Evolutionary conservation across 441 rosid species (phyloP).

Genomic region (Gossypium gossypioides): DNA sequence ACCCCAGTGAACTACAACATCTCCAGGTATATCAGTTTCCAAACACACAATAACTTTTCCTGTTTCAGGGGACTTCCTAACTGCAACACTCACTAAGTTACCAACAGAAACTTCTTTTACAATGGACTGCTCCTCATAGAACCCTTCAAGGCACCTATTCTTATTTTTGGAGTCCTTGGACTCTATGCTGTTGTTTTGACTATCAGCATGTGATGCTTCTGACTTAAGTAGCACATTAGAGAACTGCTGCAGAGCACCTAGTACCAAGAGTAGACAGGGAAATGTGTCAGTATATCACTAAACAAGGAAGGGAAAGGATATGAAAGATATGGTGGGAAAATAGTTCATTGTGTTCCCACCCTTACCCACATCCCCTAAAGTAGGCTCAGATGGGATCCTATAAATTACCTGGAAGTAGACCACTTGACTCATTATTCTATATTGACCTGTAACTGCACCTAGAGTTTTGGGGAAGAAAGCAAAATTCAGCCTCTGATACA

Average conservation of each 20-base stretch:
- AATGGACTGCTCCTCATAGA: constrained; percentile 66
- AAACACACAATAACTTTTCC: constrained; percentile 47
- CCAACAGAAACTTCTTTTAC: constrained; percentile 38
- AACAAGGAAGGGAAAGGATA: neutral
- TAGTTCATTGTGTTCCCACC: neutral
- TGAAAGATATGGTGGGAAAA: neutral
- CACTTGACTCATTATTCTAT: neutral
- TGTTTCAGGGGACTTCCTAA: constrained; percentile 55
- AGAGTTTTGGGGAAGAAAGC: neutral
- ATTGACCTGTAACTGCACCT: neutral
- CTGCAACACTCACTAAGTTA: constrained; percentile 50
- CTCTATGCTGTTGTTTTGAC: constrained; percentile 23
- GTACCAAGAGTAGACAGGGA: constrained; percentile 15
- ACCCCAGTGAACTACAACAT: constrained; percentile 92
- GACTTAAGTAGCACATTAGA: constrained; percentile 40
- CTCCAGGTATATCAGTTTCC: constrained; percentile 79
- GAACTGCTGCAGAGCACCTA: constrained; percentile 52
- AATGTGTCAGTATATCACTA: constrained; percentile 14
- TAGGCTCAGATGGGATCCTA: constrained; percentile 8
- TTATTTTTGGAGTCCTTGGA: constrained; percentile 32
- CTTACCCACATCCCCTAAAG: neutral
- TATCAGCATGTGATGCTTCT: constrained; percentile 29
- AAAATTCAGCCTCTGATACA: neutral
- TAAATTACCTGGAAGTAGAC: constrained; percentile 5
- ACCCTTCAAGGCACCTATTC: constrained; percentile 39